These are phyloP conservation scores for Artomyces pyxidatus DNA, from an alignment of 768 basidiomycete genomes.

Conservation along the genomic window DNA sequence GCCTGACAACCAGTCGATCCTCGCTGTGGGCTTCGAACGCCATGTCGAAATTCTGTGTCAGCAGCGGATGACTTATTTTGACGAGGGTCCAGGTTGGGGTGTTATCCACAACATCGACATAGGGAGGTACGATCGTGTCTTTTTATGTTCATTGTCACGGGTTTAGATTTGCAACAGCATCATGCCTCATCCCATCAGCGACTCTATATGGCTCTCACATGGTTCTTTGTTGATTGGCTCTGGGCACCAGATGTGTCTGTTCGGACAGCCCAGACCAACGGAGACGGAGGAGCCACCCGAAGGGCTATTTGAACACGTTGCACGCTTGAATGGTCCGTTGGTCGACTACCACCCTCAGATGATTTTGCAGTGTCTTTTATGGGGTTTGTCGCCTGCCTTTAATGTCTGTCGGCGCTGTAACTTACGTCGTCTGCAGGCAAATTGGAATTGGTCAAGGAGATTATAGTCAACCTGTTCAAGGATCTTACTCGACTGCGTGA, in stretches of 20 bases:
- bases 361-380: slow-evolving; percentile 83
- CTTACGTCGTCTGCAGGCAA: slow-evolving; percentile 46
- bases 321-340: slow-evolving; percentile 76
- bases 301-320: slow-evolving; percentile 77
- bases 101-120: slow-evolving; percentile 65
- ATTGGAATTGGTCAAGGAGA: slow-evolving; percentile 73
- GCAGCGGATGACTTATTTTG: slow-evolving; percentile 88
- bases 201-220: slow-evolving; percentile 86
- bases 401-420: background rate
- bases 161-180: slow-evolving; percentile 35
- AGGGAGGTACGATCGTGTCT: slow-evolving; percentile 40
- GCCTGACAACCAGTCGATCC: slow-evolving; percentile 80
- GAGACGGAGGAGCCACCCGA: slow-evolving; percentile 22
- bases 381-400: slow-evolving; percentile 50
- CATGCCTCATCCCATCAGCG: slow-evolving; percentile 70
- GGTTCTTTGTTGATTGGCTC: slow-evolving; percentile 78
- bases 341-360: slow-evolving; percentile 92
- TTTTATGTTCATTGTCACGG: background rate
- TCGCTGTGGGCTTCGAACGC: slow-evolving; percentile 80
- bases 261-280: slow-evolving; percentile 37
- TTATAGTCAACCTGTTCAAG: slow-evolving; percentile 60
- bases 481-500: slow-evolving; percentile 28
- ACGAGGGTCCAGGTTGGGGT: slow-evolving; percentile 73
- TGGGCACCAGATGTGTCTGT: slow-evolving; percentile 79
- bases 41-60: slow-evolving; percentile 85